Base-by-base conservation (phyloP, 2,329 filamentous ascomycete genomes). In the Exophiala xenobiotica region DNA sequence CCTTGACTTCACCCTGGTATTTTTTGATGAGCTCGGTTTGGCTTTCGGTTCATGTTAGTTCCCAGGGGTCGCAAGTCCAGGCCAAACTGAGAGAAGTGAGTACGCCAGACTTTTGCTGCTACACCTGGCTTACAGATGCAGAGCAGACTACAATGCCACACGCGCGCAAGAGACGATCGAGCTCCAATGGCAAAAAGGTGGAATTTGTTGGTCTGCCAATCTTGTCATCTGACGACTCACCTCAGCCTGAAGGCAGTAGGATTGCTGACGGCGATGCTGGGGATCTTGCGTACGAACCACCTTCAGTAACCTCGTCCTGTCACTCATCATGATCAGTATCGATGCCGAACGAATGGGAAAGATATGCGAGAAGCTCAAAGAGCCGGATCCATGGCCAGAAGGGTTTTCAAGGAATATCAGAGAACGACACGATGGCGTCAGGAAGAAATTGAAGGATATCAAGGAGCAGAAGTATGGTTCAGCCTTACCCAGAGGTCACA, bases 311-410 rank as follows among this genome's bases (percentile, higher is more conserved):
- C n/a, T 22, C 22, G 26, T 20, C 9, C 18, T 19, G 16, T 24
- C 18, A 27, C 19, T 39, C 4, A 47, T 37, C 14, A 22, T 22
- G 7, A 23, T n/a, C 16, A 57, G 55, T 8, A 46, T 51, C 35
- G 45, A 54, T 39, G 41, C 52, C 18, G 48, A 54, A 29, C 49
- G 38, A 4, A 54, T 57, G 45, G 48, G 45, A 19, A 35, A 51
- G 27, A 46, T 57, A 18, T 54, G 45, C 41, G 33, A 54, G 19
- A 54, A 50, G 27, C 40, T 52, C 40, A 51, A 54, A 19, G 49
- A 52, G 33, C 33, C 55, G 7, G 51, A 57, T 38, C 48, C 48
- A 19, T 57, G 55, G 55, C 55, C 49, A 14, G 16, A 31, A 7
- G 22, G 29, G 16, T 57, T 57, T 45, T 29, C 35, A 4, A 45